phyloP scores from a whole-genome alignment of 768 basidiomycete genomes.

The Goffeauzyma gilvescens region DNA sequence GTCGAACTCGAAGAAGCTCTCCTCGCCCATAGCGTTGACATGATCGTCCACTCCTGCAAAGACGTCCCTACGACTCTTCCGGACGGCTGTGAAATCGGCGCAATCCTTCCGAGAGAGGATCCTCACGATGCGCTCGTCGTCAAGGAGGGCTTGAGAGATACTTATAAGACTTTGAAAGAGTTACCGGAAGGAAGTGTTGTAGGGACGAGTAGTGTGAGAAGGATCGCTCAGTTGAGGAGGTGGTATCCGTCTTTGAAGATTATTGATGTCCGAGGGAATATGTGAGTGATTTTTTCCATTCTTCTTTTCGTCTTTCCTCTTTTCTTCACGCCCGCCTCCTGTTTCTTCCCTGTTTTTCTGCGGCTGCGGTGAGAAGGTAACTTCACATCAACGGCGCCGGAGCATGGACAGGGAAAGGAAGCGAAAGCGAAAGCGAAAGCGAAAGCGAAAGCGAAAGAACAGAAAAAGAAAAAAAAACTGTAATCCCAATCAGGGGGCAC shows the following conservation, averaged over 20 bases:
- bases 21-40: slow-evolving; percentile 52
- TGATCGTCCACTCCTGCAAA: slow-evolving; percentile 82
- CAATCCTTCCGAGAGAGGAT: slow-evolving; percentile 69
- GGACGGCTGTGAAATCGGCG: slow-evolving; percentile 63
- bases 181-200: slow-evolving; percentile 72
- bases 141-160: slow-evolving; percentile 44
- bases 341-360: too few relatives aligned
- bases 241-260: slow-evolving; percentile 59
- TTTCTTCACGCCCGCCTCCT: too few relatives aligned
- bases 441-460: too few relatives aligned
- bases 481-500: too few relatives aligned
- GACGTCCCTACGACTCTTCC: slow-evolving; percentile 81
- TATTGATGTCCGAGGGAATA: slow-evolving; percentile 70
- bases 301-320: background rate
- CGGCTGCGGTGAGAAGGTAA: too few relatives aligned
- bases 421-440: too few relatives aligned
- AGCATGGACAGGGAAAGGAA: too few relatives aligned
- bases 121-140: slow-evolving; percentile 76
- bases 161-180: slow-evolving; percentile 57
- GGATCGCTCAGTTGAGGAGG: slow-evolving; percentile 74
- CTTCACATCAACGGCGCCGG: too few relatives aligned
- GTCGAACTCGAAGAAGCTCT: slow-evolving; percentile 82
- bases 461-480: too few relatives aligned
- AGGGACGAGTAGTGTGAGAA: slow-evolving; percentile 84
- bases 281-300: slow-evolving; percentile 49